A percentile compares a stretch with the other conserved stretches of the same genome.
Conservation (phyloP, 257 asterid species). For the Solanum raphanifolium region DNA sequence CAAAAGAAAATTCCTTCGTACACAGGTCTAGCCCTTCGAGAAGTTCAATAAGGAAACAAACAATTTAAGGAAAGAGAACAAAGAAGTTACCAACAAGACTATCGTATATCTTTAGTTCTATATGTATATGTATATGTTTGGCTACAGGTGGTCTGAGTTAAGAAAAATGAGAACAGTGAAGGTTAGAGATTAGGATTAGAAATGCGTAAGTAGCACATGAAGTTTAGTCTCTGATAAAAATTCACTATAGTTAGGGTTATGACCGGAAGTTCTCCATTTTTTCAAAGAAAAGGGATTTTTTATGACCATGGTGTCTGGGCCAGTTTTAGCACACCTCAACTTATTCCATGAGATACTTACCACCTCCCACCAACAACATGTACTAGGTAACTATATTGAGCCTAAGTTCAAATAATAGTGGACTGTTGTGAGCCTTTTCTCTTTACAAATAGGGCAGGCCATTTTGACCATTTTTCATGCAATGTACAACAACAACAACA, state of each 20-base stretch:
- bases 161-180: not conserved
- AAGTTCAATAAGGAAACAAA: not conserved
- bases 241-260: not conserved
- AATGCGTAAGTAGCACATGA: not conserved
- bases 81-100: not conserved
- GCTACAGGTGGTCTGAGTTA: not conserved
- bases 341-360: no score
- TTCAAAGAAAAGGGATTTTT: not conserved
- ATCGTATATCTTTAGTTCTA: not conserved
- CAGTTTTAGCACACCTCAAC: no score
- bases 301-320: no score
- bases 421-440: not conserved
- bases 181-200: not conserved
- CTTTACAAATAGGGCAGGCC: not conserved
- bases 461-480: no score
- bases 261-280: not conserved
- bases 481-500: no score
- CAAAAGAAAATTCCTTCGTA: not conserved
- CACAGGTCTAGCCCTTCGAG: not conserved
- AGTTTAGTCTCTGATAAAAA: not conserved
- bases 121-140: not conserved
- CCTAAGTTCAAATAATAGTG: not conserved
- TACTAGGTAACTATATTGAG: not conserved
- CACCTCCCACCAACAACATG: no score
- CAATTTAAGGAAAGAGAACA: not conserved